Conservation (phyloP, 2,329 filamentous ascomycete species). For the Juglanconis oblonga region DNA sequence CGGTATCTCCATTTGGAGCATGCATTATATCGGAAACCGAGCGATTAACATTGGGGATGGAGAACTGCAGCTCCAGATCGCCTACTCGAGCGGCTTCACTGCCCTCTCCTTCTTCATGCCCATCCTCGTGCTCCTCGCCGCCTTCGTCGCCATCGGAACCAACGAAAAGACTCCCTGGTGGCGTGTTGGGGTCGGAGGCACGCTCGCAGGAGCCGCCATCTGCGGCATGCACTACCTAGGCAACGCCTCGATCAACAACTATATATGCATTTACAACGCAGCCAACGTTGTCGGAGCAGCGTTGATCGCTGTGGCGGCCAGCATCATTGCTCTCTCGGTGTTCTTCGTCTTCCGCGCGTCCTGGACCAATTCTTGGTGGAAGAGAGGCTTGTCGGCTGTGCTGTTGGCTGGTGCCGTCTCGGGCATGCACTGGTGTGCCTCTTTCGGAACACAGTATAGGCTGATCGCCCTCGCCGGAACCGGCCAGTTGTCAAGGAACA, state of each 20-base stretch:
- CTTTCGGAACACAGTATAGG: conserved; percentile 66
- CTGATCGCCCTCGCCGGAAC: conserved; percentile 45
- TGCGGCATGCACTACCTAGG: conserved; percentile 87
- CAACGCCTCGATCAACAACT: conserved; percentile 80
- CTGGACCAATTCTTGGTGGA: conserved; percentile 80
- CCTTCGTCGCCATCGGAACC: conserved; percentile 66
- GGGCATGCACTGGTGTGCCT: conserved; percentile 85
- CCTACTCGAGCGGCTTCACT: conserved; percentile 70
- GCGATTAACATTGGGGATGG: conserved; percentile 70
- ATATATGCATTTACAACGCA: conserved; percentile 59
- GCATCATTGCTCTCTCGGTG: conserved; percentile 64
- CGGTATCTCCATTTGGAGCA: conserved; percentile 71
- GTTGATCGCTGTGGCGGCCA: conserved; percentile 70
- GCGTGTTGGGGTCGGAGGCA: conserved; percentile 61
- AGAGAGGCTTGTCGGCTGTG: conserved; percentile 62
- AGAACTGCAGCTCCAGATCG: conserved; percentile 61
- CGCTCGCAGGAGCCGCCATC: conserved; percentile 70
- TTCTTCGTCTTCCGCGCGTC: conserved; percentile 75
- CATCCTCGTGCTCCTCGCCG: conserved; percentile 68
- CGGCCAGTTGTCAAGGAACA: conserved; percentile 52
- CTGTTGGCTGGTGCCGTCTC: conserved; percentile 72
- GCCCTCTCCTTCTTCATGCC: conserved; percentile 78
- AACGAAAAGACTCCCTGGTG: conserved; percentile 55
- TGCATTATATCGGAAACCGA: conserved; percentile 81
- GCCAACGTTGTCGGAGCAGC: conserved; percentile 65